Conservation (phyloP, 2,329 filamentous ascomycete genomes). For the Cryphonectria naterciae region DNA sequence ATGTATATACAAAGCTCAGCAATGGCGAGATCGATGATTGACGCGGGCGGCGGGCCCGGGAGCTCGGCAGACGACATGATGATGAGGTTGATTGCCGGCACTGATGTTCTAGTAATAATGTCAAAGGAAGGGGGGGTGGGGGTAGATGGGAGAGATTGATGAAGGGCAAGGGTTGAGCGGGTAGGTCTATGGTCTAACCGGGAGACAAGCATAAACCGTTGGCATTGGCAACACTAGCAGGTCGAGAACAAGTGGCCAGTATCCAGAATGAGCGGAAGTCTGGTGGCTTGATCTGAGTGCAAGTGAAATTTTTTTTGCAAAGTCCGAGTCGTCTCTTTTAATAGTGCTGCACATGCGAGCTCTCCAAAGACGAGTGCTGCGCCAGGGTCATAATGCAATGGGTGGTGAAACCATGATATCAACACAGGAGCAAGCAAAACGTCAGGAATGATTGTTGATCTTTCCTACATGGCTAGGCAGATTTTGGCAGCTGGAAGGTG, state of each 20-base stretch:
- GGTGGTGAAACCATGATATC: not conserved
- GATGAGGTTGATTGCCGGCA: not conserved
- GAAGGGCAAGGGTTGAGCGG: not conserved
- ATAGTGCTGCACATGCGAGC: not conserved
- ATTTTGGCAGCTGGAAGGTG: not conserved
- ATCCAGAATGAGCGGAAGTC: not conserved
- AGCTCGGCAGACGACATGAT: constrained; percentile 5
- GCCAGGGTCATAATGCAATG: not conserved
- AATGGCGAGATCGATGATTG: constrained; percentile 32
- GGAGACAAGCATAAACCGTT: not conserved
- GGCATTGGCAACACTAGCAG: no score
- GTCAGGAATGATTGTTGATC: not conserved
- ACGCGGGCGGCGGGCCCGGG: not conserved
- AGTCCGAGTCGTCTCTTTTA: not conserved
- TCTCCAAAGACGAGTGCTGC: not conserved
- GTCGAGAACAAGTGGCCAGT: not conserved
- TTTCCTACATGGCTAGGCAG: not conserved
- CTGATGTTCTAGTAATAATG: not conserved
- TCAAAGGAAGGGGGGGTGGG: not conserved
- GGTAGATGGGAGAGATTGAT: not conserved
- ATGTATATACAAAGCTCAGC: constrained; percentile 33
- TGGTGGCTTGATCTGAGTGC: not conserved
- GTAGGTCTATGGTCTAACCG: not conserved
- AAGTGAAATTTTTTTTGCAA: not conserved
- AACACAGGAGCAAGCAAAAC: not conserved